Evolutionary conservation across 176 grass and related monocot genomes (phyloP), one percentile per base, ranked within the genome.

Genomic region (Lolium perenne): DNA sequence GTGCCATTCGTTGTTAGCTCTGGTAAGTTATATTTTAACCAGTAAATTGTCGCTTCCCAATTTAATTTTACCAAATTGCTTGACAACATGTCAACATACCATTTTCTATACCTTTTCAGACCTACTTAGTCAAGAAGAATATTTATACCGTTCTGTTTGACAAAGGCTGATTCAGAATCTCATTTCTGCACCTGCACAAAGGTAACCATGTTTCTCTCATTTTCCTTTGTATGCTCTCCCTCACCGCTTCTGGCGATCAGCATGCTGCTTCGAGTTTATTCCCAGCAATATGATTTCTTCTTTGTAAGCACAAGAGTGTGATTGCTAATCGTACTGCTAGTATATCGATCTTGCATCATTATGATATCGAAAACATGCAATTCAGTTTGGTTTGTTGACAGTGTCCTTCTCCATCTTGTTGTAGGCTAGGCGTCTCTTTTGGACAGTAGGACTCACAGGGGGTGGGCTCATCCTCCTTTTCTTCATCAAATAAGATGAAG

Each of bases 401-500:
- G 10, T 35, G 15, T 0, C 22, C 85, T 26, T n/a, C n/a, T 67
- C 25, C 20, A 26, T 8, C 16, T 35, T 35, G 32, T 45, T 80
- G 69, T 60, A 80, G 85, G 69, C 76, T 49, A 71, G 80, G 45
- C 41, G 17, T 72, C 78, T 88, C n/a, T 82, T 81, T 82, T 85
- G 82, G 69, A 85, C 45, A 85, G 85, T 85, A 85, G 56, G 63
- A 64, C 43, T 40, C 2, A 50, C 48, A 81, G 58, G 23, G 83
- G 49, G 63, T 38, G 63, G 70, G 61, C 72, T 60, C 50, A 56
- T 29, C 71, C 71, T 75, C 78, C 54, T 72, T 20, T 5, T 1
- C 80, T 66, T 74, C 74, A 62, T 89, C 75, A 77, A 51, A 45
- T 61, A 70, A 90, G 78, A 81, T 76, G 82, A 51, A 86, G 60